phyloP scores from a whole-genome alignment of 805 yeast genomes.

The Ogataea chonburiensis region DNA sequence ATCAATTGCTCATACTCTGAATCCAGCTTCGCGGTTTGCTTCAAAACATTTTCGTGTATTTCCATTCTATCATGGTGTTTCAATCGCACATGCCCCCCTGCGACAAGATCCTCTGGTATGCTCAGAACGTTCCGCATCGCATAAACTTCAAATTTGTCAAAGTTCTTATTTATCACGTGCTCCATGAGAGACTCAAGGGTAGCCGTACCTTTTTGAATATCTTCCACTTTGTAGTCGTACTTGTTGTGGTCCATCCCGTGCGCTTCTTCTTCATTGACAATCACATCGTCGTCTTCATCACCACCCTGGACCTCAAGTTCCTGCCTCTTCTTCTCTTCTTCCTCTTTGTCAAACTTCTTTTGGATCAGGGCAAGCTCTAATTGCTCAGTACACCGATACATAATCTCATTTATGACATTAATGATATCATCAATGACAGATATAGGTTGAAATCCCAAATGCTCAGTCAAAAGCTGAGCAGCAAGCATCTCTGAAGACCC shows the following conservation, averaged over 20 bases:
- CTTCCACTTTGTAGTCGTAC: conserved; percentile 33
- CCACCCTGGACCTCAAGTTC: conserved; percentile 10
- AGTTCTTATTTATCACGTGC: conserved; percentile 72
- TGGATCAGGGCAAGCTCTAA: conserved; percentile 62
- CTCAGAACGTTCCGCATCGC: conserved; percentile 72
- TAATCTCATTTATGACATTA: conserved; percentile 79
- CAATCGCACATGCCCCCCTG: conserved; percentile 64
- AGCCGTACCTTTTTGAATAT: conserved; percentile 75
- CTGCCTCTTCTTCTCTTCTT: conserved; percentile 18
- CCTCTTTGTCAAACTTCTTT: conserved; percentile 30
- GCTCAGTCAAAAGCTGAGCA: conserved; percentile 71
- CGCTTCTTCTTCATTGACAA: conserved; percentile 26
- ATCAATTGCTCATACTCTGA: conserved; percentile 32
- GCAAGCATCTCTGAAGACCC: conserved; percentile 20
- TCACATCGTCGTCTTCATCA: conserved; percentile 31
- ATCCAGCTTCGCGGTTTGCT: conserved; percentile 19
- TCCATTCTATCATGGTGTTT: conserved; percentile 64
- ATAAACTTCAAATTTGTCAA: conserved; percentile 84
- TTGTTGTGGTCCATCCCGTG: conserved; percentile 5
- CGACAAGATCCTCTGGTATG: conserved; percentile 63
- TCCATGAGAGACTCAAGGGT: conserved; percentile 75
- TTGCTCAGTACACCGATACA: conserved; percentile 79
- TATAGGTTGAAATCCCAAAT: conserved; percentile 80
- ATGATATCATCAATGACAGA: conserved; percentile 83
- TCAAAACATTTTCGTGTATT: conserved; percentile 19